phyloP scores from a whole-genome alignment of 768 basidiomycete genomes.

The Pleurotus sapidus region DNA sequence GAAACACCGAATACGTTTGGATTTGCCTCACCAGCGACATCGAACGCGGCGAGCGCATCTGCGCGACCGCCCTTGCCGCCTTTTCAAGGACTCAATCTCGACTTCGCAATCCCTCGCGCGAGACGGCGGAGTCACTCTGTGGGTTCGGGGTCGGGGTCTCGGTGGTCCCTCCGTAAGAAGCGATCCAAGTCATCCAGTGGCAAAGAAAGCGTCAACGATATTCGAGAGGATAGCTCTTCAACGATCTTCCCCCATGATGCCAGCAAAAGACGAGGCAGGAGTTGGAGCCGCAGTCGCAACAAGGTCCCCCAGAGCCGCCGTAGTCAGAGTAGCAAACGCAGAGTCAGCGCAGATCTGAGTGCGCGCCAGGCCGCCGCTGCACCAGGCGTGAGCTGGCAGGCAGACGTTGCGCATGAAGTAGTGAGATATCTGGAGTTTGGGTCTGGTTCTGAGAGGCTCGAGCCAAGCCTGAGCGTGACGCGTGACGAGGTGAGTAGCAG shows the following conservation, averaged over 20 bases:
- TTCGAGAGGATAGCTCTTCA: background rate
- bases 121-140: background rate
- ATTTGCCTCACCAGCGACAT: background rate
- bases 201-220: background rate
- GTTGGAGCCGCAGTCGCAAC: background rate
- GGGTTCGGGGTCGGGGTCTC: background rate
- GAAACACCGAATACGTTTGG: slow-evolving; percentile 4
- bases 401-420: slow-evolving; percentile 55
- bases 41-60: background rate
- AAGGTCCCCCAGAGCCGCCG: slow-evolving; percentile 6
- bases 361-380: slow-evolving; percentile 38
- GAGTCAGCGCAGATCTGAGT: slow-evolving; percentile 58
- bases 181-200: background rate
- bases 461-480: background rate
- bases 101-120: background rate
- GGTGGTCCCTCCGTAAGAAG: slow-evolving; percentile 2
- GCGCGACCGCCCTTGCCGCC: background rate
- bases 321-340: slow-evolving; percentile 32
- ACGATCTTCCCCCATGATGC: background rate
- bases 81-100: background rate
- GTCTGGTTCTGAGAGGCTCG: background rate
- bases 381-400: slow-evolving; percentile 46
- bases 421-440: slow-evolving; percentile 24
- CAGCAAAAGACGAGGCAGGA: background rate
- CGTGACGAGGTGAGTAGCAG: background rate